These are phyloP conservation scores for Fomitopsis palustris DNA, from an alignment of 1,284 basidiomycete genomes.

Conservation along the genomic window DNA sequence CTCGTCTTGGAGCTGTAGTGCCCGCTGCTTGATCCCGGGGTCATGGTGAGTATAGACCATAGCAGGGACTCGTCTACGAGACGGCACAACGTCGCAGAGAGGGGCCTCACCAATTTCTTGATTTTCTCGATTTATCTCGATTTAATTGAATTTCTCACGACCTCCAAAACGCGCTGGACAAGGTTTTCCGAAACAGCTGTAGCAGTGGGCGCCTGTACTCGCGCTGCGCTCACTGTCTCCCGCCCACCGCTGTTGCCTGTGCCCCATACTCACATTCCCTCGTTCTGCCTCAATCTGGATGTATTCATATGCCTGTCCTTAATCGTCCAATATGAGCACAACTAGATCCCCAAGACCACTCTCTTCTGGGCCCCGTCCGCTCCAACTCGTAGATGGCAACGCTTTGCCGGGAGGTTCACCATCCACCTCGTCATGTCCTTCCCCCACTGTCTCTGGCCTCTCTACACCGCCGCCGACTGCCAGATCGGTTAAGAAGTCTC, in stretches of 20 bases:
- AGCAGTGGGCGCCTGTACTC: background rate
- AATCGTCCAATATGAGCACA: slow-evolving; percentile 14
- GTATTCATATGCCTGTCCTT: slow-evolving; percentile 5
- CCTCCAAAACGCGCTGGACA: too few relatives aligned
- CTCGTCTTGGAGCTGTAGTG: too few relatives aligned
- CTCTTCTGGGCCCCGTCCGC: slow-evolving; percentile 22
- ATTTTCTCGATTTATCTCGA: too few relatives aligned
- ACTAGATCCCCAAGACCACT: slow-evolving; percentile 10
- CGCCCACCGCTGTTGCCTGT: background rate
- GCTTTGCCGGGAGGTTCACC: slow-evolving; percentile 12
- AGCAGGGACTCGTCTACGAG: too few relatives aligned
- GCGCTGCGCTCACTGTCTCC: background rate
- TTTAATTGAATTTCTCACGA: too few relatives aligned
- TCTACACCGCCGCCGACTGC: slow-evolving; percentile 23
- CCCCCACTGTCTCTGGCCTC: slow-evolving; percentile 16
- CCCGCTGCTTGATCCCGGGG: too few relatives aligned
- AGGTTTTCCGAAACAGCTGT: too few relatives aligned
- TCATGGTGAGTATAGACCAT: too few relatives aligned
- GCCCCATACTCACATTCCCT: background rate
- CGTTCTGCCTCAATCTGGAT: background rate
- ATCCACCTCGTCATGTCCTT: slow-evolving; percentile 18
- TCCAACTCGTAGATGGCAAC: slow-evolving; percentile 31
- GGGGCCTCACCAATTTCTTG: too few relatives aligned
- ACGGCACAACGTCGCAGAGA: too few relatives aligned
- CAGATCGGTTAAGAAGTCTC: slow-evolving; percentile 21